phyloP scores from a whole-genome alignment of 2,329 filamentous ascomycete genomes.

The Lecanoromycetidae sp. region DNA sequence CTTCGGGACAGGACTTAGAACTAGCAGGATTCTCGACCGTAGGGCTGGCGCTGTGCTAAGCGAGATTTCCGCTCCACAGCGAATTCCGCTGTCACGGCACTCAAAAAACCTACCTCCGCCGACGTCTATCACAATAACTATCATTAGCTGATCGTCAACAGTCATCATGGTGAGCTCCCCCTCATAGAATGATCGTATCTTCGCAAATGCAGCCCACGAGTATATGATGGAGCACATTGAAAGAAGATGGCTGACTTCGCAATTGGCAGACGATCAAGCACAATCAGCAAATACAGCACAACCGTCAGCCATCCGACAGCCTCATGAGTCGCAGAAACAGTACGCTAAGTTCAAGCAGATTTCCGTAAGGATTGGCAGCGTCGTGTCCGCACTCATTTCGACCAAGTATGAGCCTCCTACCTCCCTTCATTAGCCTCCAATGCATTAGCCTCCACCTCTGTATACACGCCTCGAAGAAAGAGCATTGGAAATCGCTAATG shows the following conservation, averaged over 20 bases:
- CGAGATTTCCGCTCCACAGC: conserved; percentile 10
- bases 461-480: conserved; percentile 1
- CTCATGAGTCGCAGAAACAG: background rate
- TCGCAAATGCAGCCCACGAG: background rate
- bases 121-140: conserved; percentile 35
- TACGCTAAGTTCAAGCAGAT: conserved; percentile 44
- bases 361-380: conserved; percentile 99
- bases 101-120: background rate
- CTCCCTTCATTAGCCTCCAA: background rate
- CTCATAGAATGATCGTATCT: background rate
- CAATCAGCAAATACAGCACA: conserved; percentile 97
- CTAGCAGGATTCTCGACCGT: background rate
- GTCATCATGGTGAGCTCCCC: conserved; percentile 28
- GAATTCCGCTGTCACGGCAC: background rate
- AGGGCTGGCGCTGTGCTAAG: too few species aligned
- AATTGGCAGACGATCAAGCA: conserved; percentile 80
- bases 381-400: conserved; percentile 97
- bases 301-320: conserved; percentile 51
- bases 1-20: too few species aligned
- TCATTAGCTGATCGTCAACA: conserved; percentile 40
- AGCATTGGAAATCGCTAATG: conserved; percentile 23
- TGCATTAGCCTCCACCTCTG: background rate
- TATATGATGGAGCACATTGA: background rate
- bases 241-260: background rate
- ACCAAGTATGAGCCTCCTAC: conserved; percentile 64